Conservation (phyloP, 495 filamentous ascomycete species). For the Aspergillus cavernicola region DNA sequence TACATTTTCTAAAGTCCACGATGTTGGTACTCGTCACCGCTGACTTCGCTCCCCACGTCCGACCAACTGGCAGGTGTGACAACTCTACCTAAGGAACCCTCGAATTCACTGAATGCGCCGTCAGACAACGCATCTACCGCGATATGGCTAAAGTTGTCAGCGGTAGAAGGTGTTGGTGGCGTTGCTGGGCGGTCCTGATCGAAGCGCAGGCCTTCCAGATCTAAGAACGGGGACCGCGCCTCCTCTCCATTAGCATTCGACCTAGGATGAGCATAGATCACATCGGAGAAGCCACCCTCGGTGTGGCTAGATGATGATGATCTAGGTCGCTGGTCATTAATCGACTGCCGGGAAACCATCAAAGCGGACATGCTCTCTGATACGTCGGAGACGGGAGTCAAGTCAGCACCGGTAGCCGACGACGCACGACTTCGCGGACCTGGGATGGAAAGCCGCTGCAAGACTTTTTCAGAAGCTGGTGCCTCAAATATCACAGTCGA, state of each 20-base stretch:
- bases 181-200: constrained; percentile 30
- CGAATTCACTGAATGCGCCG: constrained; percentile 66
- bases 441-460: constrained; percentile 30
- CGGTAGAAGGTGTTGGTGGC: constrained; percentile 31
- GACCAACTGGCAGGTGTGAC: constrained; percentile 72
- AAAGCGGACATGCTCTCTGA: constrained; percentile 20
- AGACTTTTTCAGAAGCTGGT: constrained; percentile 10
- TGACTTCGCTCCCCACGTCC: constrained; percentile 71
- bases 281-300: constrained; percentile 21
- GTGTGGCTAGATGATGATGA: constrained; percentile 32
- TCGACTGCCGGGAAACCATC: background rate
- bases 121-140: constrained; percentile 33
- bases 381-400: constrained; percentile 47
- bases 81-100: constrained; percentile 44
- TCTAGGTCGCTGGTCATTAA: constrained; percentile 10
- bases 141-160: constrained; percentile 37
- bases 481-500: background rate
- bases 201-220: constrained; percentile 21
- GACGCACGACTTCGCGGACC: constrained; percentile 38
- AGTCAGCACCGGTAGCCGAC: constrained; percentile 38
- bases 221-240: constrained; percentile 23
- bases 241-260: constrained; percentile 29
- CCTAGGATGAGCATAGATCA: constrained; percentile 35
- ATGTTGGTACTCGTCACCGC: constrained; percentile 45
- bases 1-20: constrained; percentile 3